Evolutionary conservation across 345 rosid genomes (phyloP).

Genomic region (Carallia brachiata): DNA sequence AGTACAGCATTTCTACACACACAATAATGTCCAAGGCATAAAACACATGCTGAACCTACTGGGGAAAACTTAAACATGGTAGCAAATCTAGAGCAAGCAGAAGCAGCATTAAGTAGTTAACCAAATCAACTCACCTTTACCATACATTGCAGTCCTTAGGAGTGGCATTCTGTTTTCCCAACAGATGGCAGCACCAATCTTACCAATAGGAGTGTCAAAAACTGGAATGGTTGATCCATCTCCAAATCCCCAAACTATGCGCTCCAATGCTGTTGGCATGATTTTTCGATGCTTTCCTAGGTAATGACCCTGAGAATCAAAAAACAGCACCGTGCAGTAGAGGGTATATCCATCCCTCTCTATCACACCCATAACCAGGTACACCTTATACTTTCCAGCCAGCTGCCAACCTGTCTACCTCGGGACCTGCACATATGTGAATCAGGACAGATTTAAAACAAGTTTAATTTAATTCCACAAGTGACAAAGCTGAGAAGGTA

Average conservation of each 20-base stretch:
- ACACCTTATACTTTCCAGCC: slow-evolving; percentile 84
- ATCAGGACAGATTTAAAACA: not conserved
- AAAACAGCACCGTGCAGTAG: slow-evolving; percentile 76
- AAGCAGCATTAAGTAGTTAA: not conserved
- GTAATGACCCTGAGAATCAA: slow-evolving; percentile 74
- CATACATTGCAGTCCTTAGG: slow-evolving; percentile 89
- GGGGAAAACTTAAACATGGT: too few relatives aligned
- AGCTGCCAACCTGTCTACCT: slow-evolving; percentile 77
- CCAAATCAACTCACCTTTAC: slow-evolving; percentile 54
- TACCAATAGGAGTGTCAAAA: slow-evolving; percentile 73
- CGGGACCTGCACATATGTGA: slow-evolving; percentile 54
- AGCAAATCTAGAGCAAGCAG: not conserved
- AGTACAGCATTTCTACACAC: not conserved
- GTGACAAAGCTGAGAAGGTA: not conserved
- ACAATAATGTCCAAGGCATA: not conserved
- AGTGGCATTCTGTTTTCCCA: slow-evolving; percentile 98
- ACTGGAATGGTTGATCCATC: slow-evolving; percentile 93
- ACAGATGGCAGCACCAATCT: slow-evolving; percentile 88
- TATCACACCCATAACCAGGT: slow-evolving; percentile 85
- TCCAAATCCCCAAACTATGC: slow-evolving; percentile 91
- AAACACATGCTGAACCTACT: too few relatives aligned
- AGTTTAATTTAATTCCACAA: not conserved
- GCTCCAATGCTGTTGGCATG: slow-evolving; percentile 92
- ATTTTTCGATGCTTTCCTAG: slow-evolving; percentile 87
- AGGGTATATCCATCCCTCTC: slow-evolving; percentile 94